Evolutionary conservation across 495 filamentous ascomycete genomes (phyloP).

Genomic region (Xanthoparmelia taractica): DNA sequence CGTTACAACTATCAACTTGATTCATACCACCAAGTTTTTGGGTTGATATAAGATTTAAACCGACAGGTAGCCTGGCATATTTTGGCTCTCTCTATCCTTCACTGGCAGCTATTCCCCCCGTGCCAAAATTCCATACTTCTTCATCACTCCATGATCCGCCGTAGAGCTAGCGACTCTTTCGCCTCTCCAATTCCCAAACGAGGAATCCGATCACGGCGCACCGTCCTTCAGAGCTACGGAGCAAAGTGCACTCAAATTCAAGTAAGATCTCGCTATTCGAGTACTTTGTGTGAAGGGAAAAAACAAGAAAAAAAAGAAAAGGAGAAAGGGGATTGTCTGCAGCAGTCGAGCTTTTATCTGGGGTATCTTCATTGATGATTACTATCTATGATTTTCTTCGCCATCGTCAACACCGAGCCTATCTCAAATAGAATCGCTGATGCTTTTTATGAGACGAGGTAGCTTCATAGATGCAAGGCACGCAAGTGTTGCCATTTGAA

Average conservation of each 20-base stretch:
- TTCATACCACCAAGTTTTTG: too few species aligned
- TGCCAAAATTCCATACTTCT: too few species aligned
- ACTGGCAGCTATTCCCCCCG: too few species aligned
- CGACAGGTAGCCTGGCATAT: too few species aligned
- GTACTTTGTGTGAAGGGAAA: too few species aligned
- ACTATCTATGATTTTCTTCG: not conserved
- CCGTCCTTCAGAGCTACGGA: not conserved
- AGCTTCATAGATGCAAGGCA: not conserved
- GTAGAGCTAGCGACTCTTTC: not conserved
- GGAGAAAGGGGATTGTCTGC: too few species aligned
- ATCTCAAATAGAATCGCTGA: not conserved
- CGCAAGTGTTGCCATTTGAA: not conserved
- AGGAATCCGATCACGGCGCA: not conserved
- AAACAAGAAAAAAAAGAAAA: too few species aligned
- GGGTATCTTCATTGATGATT: not conserved
- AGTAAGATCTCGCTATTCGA: too few species aligned
- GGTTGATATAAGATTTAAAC: too few species aligned
- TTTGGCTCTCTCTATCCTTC: too few species aligned
- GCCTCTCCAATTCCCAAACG: not conserved
- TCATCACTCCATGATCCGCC: not conserved
- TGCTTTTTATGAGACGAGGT: not conserved
- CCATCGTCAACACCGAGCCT: not conserved
- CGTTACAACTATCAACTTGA: too few species aligned
- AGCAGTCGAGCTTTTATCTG: not conserved
- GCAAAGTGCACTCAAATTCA: too few species aligned